Conservation (phyloP, 495 filamentous ascomycete species). For the Darksidea phi region DNA sequence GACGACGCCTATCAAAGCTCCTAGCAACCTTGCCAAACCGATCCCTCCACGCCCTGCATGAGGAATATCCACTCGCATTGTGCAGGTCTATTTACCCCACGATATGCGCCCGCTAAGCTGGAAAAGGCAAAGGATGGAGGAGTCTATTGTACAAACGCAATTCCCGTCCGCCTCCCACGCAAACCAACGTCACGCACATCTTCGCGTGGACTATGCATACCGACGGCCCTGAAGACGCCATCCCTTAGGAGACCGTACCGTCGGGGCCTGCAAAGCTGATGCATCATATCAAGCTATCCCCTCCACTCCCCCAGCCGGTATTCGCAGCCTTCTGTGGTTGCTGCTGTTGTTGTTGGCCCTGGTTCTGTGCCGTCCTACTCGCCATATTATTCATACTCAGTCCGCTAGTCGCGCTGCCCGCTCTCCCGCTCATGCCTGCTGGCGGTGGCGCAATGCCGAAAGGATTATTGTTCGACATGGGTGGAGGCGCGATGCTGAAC, state of each 20-base stretch:
- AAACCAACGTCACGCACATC: no score
- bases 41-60: no score
- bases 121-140: no score
- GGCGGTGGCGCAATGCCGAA: slow-evolving; percentile 2
- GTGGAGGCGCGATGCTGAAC: slow-evolving; percentile 35
- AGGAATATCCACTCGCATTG: no score
- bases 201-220: background rate
- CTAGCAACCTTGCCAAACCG: no score
- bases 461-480: background rate
- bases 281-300: slow-evolving; percentile 25
- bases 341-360: slow-evolving; percentile 9
- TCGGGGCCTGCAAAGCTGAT: no score
- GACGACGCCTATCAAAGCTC: no score
- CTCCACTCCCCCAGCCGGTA: slow-evolving; percentile 12
- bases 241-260: no score
- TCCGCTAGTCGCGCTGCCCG: slow-evolving; percentile 3
- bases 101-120: no score
- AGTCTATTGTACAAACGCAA: background rate
- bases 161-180: background rate
- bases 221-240: background rate
- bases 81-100: no score
- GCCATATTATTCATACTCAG: slow-evolving; percentile 23
- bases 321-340: slow-evolving; percentile 19
- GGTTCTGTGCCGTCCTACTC: slow-evolving; percentile 15
- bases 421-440: slow-evolving; percentile 1